Percentiles rank a stretch among this genome's conserved stretches.
These are phyloP conservation scores for Mucor circinelloides DNA, from an alignment of 371 early-diverging fungal species.

Conservation along the genomic window DNA sequence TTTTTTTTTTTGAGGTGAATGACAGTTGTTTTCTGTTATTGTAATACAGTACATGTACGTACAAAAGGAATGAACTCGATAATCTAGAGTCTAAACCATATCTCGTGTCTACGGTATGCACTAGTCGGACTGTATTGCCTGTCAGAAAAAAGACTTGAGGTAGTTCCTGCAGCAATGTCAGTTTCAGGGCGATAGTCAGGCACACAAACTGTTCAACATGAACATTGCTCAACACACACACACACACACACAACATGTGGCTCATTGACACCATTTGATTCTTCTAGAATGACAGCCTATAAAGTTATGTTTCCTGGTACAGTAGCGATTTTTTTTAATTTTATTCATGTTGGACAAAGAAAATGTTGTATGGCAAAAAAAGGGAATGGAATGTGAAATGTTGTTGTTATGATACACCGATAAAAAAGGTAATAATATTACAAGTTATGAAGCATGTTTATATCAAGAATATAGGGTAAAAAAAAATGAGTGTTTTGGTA, in stretches of 20 bases:
- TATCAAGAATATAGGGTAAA: neutral
- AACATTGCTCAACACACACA: too few relatives aligned
- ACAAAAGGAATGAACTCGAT: too few relatives aligned
- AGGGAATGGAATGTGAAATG: constrained; percentile 1
- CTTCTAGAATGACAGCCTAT: too few relatives aligned
- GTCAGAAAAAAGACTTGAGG: neutral
- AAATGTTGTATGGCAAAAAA: neutral
- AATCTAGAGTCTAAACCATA: too few relatives aligned
- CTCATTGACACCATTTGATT: too few relatives aligned
- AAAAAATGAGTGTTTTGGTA: neutral
- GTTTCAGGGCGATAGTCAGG: neutral
- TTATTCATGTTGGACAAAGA: neutral
- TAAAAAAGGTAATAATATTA: neutral
- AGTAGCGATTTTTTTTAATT: neutral
- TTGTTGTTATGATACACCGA: neutral
- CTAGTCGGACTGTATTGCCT: too few relatives aligned
- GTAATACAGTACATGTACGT: too few relatives aligned
- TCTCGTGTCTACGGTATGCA: too few relatives aligned
- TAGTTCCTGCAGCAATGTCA: neutral
- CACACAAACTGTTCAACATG: neutral
- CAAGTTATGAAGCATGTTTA: neutral
- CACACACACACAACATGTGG: too few relatives aligned
- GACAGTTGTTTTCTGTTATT: too few relatives aligned
- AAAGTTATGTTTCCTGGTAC: neutral
- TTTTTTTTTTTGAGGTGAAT: too few relatives aligned